Base-by-base conservation (phyloP, 805 yeast species). In the Cyberlindnera misumaiensis region DNA sequence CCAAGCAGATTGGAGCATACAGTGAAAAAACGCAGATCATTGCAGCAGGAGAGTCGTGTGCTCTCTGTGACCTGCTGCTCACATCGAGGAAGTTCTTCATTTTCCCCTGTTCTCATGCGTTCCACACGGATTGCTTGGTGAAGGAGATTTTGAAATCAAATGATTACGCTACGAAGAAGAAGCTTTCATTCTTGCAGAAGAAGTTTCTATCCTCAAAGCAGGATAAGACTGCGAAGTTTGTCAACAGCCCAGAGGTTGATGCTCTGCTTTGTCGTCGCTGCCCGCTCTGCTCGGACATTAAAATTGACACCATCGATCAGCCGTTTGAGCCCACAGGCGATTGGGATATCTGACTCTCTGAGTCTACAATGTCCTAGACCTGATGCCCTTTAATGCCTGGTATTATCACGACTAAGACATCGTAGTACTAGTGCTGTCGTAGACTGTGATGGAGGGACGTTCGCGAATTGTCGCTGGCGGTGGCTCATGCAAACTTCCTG, bases 41-140 rank as follows among this genome's bases (percentile, higher is more conserved):
- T 14, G 83, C 83, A 50, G 88, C 96, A 0, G 94, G 93, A 2
- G 93, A 81, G 45, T 73, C 90, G 1, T 93, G 98, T 62, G 64
- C 72, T 31, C 47, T 77, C 4, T 90, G 97, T 59, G 62, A 67
- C n/a, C 72, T 72, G 47, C 71, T 93, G 8, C 64, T 90, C 32
- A 71, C 86, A 3, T 73, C 80, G 4, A 73, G 87, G 41, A 83
- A 77, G 53, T 88, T 88, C 49, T 71, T 80, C 38, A 76, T 80
- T 5, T 93, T 86, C 54, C 96, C 96, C 0, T 93, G 98, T 56
- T 82, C 75, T 40, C 98, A 93, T 57, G 76, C 85, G 5, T 83
- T 85, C 62, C 97, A 93, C 55, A 80, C 79, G 36, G 96, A 88
- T 55, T 93, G 98, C 63, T 59, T 87, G n/a, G 73, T 83, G 6